phyloP scores from a whole-genome alignment of 140 eudicot genomes.

The Flaveria floridana region DNA sequence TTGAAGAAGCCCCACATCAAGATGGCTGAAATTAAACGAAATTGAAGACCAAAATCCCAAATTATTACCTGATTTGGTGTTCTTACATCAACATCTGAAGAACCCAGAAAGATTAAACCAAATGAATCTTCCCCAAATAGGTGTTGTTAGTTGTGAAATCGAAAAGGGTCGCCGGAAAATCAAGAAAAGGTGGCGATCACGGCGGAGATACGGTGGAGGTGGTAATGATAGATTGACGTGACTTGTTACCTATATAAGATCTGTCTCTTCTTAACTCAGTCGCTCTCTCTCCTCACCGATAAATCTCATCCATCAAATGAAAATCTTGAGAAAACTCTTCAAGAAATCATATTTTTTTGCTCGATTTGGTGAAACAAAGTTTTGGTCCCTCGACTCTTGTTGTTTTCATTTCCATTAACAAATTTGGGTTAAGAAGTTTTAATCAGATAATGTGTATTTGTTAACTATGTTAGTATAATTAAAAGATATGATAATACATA shows the following conservation, averaged over 20 bases:
- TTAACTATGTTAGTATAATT: too few species aligned
- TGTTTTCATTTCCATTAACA: background rate
- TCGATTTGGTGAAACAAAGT: background rate
- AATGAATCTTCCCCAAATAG: conserved; percentile 12
- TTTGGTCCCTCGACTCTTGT: background rate
- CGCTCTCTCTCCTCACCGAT: conserved; percentile 31
- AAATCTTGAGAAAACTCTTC: conserved; percentile 4
- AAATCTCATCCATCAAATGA: conserved; percentile 21
- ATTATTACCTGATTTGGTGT: conserved; percentile 28
- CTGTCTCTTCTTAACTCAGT: conserved; percentile 37
- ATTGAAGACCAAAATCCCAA: background rate
- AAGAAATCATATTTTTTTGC: conserved; percentile 12
- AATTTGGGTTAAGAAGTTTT: too few species aligned
- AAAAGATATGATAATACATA: too few species aligned
- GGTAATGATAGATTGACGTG: conserved; percentile 35
- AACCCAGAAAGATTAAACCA: conserved; percentile 25
- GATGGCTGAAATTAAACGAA: background rate
- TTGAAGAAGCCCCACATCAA: background rate
- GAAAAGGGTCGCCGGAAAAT: conserved; percentile 10
- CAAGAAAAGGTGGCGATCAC: conserved; percentile 30
- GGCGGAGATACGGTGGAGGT: conserved; percentile 34
- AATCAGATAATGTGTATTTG: too few species aligned
- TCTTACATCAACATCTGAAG: conserved; percentile 22
- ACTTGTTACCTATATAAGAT: conserved; percentile 24
- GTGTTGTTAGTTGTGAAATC: background rate